Evolutionary conservation across 1,284 basidiomycete genomes (phyloP).

Genomic region (Flammula alnicola): DNA sequence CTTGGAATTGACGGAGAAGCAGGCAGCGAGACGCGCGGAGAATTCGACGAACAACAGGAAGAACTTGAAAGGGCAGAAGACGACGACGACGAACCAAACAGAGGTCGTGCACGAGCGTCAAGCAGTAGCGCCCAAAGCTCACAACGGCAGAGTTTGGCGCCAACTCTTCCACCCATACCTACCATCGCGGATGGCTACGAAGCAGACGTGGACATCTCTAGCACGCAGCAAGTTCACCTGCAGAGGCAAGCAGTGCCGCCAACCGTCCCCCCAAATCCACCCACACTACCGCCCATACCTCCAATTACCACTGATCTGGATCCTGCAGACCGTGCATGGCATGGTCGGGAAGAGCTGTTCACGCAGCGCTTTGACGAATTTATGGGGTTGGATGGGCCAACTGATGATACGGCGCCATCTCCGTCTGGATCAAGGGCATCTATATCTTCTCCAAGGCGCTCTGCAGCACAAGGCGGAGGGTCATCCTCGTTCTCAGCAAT

Average conservation of each 20-base stretch:
- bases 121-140: too few relatives aligned
- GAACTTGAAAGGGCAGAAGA: too few relatives aligned
- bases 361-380: background rate
- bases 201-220: too few relatives aligned
- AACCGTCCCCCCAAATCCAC: slow-evolving; percentile 24
- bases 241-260: too few relatives aligned
- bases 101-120: too few relatives aligned
- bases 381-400: background rate
- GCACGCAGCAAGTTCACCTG: too few relatives aligned
- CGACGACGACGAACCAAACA: too few relatives aligned
- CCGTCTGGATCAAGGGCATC: too few relatives aligned
- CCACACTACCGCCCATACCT: slow-evolving; percentile 33
- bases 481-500: too few relatives aligned
- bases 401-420: background rate
- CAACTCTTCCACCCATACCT: slow-evolving; percentile 4
- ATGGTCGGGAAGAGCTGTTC: background rate
- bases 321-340: slow-evolving; percentile 6
- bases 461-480: too few relatives aligned
- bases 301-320: slow-evolving; percentile 8
- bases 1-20: slow-evolving; percentile 20
- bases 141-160: too few relatives aligned
- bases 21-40: slow-evolving; percentile 1
- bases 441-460: too few relatives aligned
- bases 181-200: background rate
- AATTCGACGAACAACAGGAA: slow-evolving; percentile 9